These are phyloP conservation scores for Nannizziopsis arthrosporioides DNA, from an alignment of 2,329 filamentous ascomycete genomes.

Conservation along the genomic window DNA sequence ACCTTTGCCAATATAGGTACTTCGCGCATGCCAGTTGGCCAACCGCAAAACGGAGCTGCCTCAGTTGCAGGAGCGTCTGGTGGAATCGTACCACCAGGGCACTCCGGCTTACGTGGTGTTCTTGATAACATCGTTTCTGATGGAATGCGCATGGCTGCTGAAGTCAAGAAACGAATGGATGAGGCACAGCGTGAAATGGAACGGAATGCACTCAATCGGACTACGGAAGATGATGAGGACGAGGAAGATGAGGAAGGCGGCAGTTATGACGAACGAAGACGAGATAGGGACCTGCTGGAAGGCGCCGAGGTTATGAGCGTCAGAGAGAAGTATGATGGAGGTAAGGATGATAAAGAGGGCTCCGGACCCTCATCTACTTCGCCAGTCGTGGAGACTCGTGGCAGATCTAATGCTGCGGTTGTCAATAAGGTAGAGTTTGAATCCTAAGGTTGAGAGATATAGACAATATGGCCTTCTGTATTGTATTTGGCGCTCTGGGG, in stretches of 20 bases:
- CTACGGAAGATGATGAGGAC: constrained; percentile 59
- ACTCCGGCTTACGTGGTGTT: constrained; percentile 78
- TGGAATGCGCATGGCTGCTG: constrained; percentile 87
- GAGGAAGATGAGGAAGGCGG: constrained; percentile 43
- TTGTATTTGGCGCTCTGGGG: too few species aligned
- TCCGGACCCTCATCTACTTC: constrained; percentile 1
- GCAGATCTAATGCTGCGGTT: constrained; percentile 19
- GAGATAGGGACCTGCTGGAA: constrained; percentile 46
- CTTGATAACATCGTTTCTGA: constrained; percentile 96
- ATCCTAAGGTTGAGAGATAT: constrained; percentile 8
- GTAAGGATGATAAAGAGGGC: constrained; percentile 19
- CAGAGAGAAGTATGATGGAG: constrained; percentile 24
- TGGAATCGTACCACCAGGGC: constrained; percentile 50
- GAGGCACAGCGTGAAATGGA: constrained; percentile 89
- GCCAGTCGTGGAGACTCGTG: constrained; percentile 12
- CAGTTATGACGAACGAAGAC: constrained; percentile 28
- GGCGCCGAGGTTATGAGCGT: constrained; percentile 36
- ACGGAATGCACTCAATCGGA: constrained; percentile 59
- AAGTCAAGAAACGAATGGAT: constrained; percentile 85
- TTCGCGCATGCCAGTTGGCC: constrained; percentile 34
- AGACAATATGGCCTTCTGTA: too few species aligned
- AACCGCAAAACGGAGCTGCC: constrained; percentile 25
- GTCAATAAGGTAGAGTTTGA: constrained; percentile 32
- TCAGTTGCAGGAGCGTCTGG: constrained; percentile 42
- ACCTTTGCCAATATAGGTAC: constrained; percentile 65